Percentiles rank a stretch among this genome's conserved stretches.
These are phyloP conservation scores for Colletotrichum lentis DNA, from an alignment of 2,329 filamentous ascomycete species.

Conservation along the genomic window DNA sequence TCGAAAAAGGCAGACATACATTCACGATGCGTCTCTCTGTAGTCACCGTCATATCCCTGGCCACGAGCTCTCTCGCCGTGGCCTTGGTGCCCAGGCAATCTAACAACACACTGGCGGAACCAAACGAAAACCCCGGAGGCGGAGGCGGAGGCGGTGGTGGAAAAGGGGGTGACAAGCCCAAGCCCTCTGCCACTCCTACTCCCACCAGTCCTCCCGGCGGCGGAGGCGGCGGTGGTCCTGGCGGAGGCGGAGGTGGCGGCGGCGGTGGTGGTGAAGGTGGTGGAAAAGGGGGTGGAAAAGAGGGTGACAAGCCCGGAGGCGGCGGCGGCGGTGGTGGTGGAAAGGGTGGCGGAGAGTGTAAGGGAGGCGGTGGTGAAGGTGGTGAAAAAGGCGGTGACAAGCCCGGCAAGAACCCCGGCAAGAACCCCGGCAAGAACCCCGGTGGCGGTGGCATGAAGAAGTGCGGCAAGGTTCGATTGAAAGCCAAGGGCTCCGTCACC, in stretches of 20 bases:
- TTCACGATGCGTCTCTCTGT: conserved; percentile 30
- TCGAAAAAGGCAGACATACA: neutral
- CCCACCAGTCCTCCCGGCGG: no score
- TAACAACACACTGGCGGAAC: neutral
- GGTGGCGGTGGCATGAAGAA: conserved; percentile 15
- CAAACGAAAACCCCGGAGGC: neutral
- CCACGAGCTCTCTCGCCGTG: conserved; percentile 28
- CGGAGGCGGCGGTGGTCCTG: no score
- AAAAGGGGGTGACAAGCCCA: neutral
- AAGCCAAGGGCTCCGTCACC: conserved; percentile 56
- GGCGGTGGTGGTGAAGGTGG: neutral
- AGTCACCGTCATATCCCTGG: conserved; percentile 28
- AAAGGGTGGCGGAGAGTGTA: neutral
- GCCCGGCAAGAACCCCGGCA: neutral
- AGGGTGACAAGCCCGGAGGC: no score
- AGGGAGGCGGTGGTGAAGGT: neutral
- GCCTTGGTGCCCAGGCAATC: conserved; percentile 4
- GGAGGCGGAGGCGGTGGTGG: neutral
- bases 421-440: neutral
- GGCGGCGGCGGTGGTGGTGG: neutral
- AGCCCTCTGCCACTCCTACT: no score
- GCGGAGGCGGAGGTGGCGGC: neutral
- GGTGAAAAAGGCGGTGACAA: neutral
- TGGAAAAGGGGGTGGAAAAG: no score
- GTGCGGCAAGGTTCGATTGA: conserved; percentile 58